Evolutionary conservation across 805 yeast species (phyloP), one percentile per base, ranked within the genome.

Genomic region (Metschnikowia drakensbergensis): DNA sequence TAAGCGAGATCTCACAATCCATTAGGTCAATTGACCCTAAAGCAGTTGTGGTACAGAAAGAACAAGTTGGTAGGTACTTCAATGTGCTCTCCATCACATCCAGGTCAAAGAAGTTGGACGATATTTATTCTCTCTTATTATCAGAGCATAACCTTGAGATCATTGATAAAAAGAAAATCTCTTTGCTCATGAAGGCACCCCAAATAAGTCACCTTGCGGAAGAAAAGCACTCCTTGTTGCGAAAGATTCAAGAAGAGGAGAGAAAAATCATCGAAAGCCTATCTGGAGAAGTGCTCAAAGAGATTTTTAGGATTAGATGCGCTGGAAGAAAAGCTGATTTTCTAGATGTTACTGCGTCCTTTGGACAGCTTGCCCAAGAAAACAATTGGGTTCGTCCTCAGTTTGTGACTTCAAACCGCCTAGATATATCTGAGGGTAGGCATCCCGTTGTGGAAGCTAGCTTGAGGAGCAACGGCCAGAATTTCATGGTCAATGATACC

Each of bases 361-460:
- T 94, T 65, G 84, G 96, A 0, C 64, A 68, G 0, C 66, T 91
- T 11, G 85, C 97, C 0, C 62, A 65, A n/a, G 96, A 88, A 55
- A 79, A 77, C 51, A 69, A 78, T 30, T 73, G 90, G 41, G 81
- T 77, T 0, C 68, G 88, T 46, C 99, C 99, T 0, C 68, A 57
- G 7, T 67, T 92, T 23, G 76, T 77, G 30, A 66, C 76, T 1
- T 68, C 79, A 2, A 68, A 74, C 0, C 67, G 61, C 79, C 82
- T 58, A 6, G 46, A 50, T 6, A 50, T 57, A 2, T 32, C 33
- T 6, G 77, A 73, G 0, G 98, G 98, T 0, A 72, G 97, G 29
- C 98, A 94, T 64, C 61, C 88, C 10, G 90, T 89, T 11, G 98
- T 92, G 2, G 97, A 92, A 60, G 62, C 68, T 1, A 44, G 54